Evolutionary conservation across 345 rosid genomes (phyloP).

Genomic region (Turnera subulata): DNA sequence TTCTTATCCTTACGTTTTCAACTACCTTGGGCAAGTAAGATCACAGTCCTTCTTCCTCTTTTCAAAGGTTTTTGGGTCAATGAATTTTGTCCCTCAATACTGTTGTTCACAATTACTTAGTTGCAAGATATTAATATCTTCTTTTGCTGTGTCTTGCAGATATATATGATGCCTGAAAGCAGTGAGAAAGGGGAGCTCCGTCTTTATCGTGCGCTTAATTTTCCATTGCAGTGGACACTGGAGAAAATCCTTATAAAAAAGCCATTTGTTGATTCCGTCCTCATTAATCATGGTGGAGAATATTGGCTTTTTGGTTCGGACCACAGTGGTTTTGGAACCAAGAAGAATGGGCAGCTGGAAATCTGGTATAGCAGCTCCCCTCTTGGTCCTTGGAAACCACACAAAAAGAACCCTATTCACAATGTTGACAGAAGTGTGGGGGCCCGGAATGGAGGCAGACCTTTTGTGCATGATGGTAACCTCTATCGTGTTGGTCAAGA

Average conservation of each 20-base stretch:
- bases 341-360: slow-evolving; percentile 76
- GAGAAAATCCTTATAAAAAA: slow-evolving; percentile 63
- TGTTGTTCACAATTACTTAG: no score
- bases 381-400: slow-evolving; percentile 91
- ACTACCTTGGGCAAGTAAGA: slow-evolving; percentile 72
- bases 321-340: slow-evolving; percentile 57
- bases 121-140: background rate
- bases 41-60: background rate
- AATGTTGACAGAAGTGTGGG: slow-evolving; percentile 53
- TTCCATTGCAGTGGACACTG: slow-evolving; percentile 77
- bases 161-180: slow-evolving; percentile 96
- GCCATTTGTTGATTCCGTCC: slow-evolving; percentile 64
- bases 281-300: slow-evolving; percentile 51
- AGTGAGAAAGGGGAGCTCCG: slow-evolving; percentile 63
- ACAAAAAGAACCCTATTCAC: slow-evolving; percentile 82
- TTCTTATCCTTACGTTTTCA: slow-evolving; percentile 82
- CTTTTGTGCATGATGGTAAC: slow-evolving; percentile 56
- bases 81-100: no score
- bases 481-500: slow-evolving; percentile 97
- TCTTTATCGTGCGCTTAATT: slow-evolving; percentile 69
- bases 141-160: slow-evolving; percentile 37
- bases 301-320: slow-evolving; percentile 94
- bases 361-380: slow-evolving; percentile 87
- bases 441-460: slow-evolving; percentile 94
- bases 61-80: no score